Conservation (phyloP, 306 rosid species). For the Pyrus bretschneideri region DNA sequence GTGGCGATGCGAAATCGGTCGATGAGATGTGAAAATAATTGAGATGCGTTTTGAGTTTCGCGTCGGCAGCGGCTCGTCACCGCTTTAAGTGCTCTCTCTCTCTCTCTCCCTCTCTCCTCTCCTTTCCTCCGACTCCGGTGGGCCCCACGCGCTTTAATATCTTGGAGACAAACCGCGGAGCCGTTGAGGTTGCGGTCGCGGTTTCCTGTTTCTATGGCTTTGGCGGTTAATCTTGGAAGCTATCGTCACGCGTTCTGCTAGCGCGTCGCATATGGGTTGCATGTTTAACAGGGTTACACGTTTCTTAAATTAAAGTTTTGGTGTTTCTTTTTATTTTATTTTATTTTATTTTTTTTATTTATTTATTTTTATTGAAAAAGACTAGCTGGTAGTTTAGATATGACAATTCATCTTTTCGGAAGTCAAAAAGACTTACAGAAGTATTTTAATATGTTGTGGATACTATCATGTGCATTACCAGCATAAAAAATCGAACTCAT, state of each 20-base stretch:
- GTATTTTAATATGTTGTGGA: no score
- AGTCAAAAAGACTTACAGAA: no score
- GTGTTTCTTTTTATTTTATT: no score
- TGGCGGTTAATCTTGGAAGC: neutral
- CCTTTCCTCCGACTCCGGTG: neutral
- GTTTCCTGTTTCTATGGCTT: neutral
- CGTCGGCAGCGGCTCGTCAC: constrained; percentile 49
- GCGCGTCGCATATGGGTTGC: neutral
- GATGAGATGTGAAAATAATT: neutral
- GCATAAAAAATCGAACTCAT: no score
- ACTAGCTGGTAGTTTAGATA: rapidly evolving
- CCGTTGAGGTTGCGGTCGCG: neutral
- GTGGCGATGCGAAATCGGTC: constrained; percentile 57
- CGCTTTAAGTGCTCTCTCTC: constrained; percentile 3
- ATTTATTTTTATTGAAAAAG: no score
- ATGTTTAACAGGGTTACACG: no score
- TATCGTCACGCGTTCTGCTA: neutral
- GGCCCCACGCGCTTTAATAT: constrained; percentile 22
- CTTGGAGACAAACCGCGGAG: neutral
- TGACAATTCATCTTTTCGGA: rapidly evolving
- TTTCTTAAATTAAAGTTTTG: no score
- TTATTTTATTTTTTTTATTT: no score
- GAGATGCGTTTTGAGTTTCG: neutral
- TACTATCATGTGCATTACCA: no score
- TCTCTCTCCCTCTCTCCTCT: neutral